Percentiles rank a stretch among this genome's conserved stretches.
These are phyloP conservation scores for Rhodotorula babjevae DNA, from an alignment of 768 basidiomycete species.

Conservation along the genomic window DNA sequence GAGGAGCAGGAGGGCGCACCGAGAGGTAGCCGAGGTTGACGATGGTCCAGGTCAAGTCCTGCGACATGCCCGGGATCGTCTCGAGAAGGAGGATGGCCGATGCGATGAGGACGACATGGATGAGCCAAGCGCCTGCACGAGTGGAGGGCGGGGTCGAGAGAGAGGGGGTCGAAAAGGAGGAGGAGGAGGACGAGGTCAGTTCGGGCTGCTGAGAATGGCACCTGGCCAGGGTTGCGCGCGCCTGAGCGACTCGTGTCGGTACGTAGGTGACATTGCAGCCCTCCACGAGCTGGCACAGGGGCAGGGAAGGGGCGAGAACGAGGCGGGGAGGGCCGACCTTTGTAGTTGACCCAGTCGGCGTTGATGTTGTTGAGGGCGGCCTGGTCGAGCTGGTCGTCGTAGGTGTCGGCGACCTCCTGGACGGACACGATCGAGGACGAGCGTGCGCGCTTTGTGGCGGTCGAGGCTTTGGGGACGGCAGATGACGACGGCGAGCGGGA, in stretches of 20 bases:
- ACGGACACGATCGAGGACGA: slow-evolving; percentile 39
- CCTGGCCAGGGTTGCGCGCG: neutral
- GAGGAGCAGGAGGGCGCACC: slow-evolving; percentile 54
- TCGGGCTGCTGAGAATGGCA: neutral
- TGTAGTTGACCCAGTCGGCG: slow-evolving; percentile 88
- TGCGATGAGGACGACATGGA: slow-evolving; percentile 88
- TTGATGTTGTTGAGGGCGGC: slow-evolving; percentile 60
- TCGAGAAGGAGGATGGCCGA: slow-evolving; percentile 88
- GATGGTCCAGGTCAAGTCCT: slow-evolving; percentile 90
- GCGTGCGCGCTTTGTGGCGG: slow-evolving; percentile 24
- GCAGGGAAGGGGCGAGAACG: neutral
- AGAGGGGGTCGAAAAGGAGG: neutral
- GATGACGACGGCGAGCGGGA: slow-evolving; percentile 3
- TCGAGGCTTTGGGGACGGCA: neutral
- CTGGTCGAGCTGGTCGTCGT: slow-evolving; percentile 42
- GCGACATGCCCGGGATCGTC: slow-evolving; percentile 86
- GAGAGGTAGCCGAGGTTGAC: slow-evolving; percentile 85
- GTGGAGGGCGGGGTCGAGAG: neutral
- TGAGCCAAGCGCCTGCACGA: slow-evolving; percentile 84
- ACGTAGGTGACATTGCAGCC: neutral
- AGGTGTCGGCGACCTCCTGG: slow-evolving; percentile 40
- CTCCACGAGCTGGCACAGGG: neutral
- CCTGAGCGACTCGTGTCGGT: no score
- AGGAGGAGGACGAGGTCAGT: neutral
- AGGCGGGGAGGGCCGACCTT: slow-evolving; percentile 55